Evolutionary conservation across 805 yeast genomes (phyloP).

Genomic region (Yarrowia sp.): DNA sequence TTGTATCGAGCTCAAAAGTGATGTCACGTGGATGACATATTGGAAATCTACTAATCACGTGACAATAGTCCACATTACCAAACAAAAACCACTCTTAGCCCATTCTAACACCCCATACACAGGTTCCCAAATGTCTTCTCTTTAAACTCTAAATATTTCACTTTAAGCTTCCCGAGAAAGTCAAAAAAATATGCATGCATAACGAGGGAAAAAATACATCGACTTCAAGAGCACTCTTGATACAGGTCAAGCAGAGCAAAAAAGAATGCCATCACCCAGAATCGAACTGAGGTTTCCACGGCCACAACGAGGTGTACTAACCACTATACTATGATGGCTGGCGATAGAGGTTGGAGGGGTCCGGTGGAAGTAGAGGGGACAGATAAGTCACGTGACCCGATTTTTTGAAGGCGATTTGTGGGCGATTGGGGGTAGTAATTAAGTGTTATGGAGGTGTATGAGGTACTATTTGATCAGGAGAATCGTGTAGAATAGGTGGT

Average conservation of each 20-base stretch:
- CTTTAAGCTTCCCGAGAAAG: not conserved
- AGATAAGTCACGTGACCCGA: not conserved
- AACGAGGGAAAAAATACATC: not conserved
- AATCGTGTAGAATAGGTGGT: not conserved
- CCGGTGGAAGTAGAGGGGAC: too few relatives aligned
- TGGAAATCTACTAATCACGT: too few relatives aligned
- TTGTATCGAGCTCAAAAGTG: too few relatives aligned
- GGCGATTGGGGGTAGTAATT: not conserved
- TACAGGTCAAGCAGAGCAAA: conserved; percentile 29
- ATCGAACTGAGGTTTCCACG: conserved; percentile 63
- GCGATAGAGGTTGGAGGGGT: not conserved
- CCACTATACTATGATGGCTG: conserved; percentile 48
- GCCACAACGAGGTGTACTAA: conserved; percentile 64
- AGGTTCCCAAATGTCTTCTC: too few relatives aligned
- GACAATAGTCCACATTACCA: too few relatives aligned
- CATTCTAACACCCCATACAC: too few relatives aligned
- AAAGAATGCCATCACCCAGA: conserved; percentile 58
- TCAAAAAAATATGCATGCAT: not conserved
- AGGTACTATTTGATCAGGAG: too few relatives aligned
- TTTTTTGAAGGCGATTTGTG: not conserved
- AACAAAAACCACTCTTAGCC: too few relatives aligned
- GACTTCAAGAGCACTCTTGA: not conserved
- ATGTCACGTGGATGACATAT: too few relatives aligned
- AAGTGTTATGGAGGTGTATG: not conserved
- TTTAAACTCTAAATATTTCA: not conserved